Evolutionary conservation across 78 protist species (phyloP).

Genomic region (slime mould (Dictyostelium discoideum)): DNA sequence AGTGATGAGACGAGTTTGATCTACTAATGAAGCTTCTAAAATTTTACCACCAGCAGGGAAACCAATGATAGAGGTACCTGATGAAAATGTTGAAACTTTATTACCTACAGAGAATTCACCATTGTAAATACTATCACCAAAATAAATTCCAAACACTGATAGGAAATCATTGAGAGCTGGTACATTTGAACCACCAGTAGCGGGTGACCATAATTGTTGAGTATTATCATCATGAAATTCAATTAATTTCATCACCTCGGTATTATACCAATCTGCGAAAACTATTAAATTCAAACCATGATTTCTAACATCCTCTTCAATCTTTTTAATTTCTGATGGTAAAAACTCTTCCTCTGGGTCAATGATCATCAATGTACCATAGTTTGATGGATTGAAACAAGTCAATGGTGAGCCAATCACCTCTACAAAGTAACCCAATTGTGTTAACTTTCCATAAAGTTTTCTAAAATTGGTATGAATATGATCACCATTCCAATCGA

Average conservation of each 20-base stretch:
- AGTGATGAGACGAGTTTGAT: slow-evolving; percentile 15
- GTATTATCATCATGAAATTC: slow-evolving; percentile 94
- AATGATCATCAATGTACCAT: slow-evolving; percentile 94
- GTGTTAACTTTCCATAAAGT: slow-evolving; percentile 40
- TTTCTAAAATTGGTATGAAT: slow-evolving; percentile 93
- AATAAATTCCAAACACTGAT: slow-evolving; percentile 80
- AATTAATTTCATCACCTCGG: slow-evolving; percentile 82
- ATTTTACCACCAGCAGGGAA: slow-evolving; percentile 62
- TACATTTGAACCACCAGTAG: slow-evolving; percentile 94
- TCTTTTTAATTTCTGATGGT: slow-evolving; percentile 83
- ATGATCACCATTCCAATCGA: slow-evolving; percentile 99
- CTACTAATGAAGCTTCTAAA: neutral
- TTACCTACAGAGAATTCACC: slow-evolving; percentile 29
- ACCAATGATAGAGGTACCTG: slow-evolving; percentile 60
- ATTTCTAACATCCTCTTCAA: slow-evolving; percentile 85
- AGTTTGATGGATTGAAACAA: slow-evolving; percentile 91
- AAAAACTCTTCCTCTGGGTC: slow-evolving; percentile 96
- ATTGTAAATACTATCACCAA: slow-evolving; percentile 74
- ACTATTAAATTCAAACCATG: slow-evolving; percentile 88
- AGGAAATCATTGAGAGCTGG: slow-evolving; percentile 96
- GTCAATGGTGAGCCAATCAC: slow-evolving; percentile 84
- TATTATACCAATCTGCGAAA: slow-evolving; percentile 92
- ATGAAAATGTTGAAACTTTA: neutral
- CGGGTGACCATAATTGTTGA: slow-evolving; percentile 87
- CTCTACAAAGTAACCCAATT: slow-evolving; percentile 65